phyloP scores from a whole-genome alignment of 257 asterid genomes.

The Phtheirospermum japonicum region DNA sequence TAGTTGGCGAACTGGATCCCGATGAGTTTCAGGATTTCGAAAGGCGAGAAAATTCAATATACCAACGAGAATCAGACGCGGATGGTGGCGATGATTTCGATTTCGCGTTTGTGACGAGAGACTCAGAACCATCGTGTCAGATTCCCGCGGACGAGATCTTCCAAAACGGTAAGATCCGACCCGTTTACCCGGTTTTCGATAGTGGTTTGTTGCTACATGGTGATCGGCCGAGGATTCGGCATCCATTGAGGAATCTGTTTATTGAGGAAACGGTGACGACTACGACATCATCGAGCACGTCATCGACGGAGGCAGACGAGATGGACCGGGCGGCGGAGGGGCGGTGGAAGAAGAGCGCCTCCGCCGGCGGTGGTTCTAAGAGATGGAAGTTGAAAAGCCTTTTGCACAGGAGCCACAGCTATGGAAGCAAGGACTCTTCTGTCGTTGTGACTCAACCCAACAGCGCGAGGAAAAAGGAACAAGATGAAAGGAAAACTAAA shows the following conservation, averaged over 20 bases:
- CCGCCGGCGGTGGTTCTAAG: conserved; percentile 37
- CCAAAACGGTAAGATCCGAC: conserved; percentile 62
- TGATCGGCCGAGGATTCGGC: conserved; percentile 32
- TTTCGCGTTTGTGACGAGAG: conserved; percentile 31
- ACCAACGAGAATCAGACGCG: conserved; percentile 12
- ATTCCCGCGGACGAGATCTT: conserved; percentile 55
- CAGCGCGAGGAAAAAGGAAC: conserved; percentile 18
- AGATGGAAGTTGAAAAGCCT: conserved; percentile 43
- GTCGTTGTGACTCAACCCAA: conserved; percentile 11
- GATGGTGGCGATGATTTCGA: conserved; percentile 39
- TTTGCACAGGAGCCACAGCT: conserved; percentile 26
- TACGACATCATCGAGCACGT: conserved; percentile 30
- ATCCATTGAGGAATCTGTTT: conserved; percentile 45
- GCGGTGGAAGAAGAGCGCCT: conserved; percentile 36
- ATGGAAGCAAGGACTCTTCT: conserved; percentile 23
- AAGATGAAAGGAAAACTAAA: conserved; percentile 2
- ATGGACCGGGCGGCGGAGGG: conserved; percentile 29
- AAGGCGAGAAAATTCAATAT: conserved; percentile 4
- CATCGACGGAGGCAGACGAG: conserved; percentile 32
- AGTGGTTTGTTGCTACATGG: too few relatives aligned
- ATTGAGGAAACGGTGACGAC: conserved; percentile 43
- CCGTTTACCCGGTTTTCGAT: conserved; percentile 49
- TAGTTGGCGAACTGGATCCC: conserved; percentile 36
- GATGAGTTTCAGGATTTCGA: conserved; percentile 23
- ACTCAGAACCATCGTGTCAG: conserved; percentile 27